Base-by-base conservation (phyloP, 2,329 filamentous ascomycete genomes). In the Myriangium duriaei region DNA sequence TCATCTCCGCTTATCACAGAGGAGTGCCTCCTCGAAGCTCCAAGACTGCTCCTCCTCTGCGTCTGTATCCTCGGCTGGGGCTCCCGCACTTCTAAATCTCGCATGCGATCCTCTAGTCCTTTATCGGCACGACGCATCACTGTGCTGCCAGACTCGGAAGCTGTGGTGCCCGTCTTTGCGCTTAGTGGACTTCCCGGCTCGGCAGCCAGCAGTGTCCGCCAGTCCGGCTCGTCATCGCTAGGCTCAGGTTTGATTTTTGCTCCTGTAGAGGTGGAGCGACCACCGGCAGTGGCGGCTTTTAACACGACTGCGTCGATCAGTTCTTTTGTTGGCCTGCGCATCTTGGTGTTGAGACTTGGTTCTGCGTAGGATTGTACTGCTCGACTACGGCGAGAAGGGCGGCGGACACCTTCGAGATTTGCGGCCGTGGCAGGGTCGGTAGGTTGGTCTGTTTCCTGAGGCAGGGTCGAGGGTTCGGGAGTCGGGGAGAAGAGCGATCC, bases 341-440 rank as follows among this genome's bases (percentile, higher is more conserved):
- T 68, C 47, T 69, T 69, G 11, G 57, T 60, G 32, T 56, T 55
- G 11, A 69, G 51, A 34, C 57, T 65, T 2, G 66, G 66, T 44
- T 68, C 65, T 10, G 65, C 64, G 42, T 68, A 68, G 49, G 61
- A 67, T 34, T 68, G 64, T 21, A 61, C 57, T 12, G 61, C 52
- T 15, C 65, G 56, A 11, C 63, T 63, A 42, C 66, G 57, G 39
- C 66, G 56, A 2, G 60, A 63, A 9, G 64, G 60, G 21, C 65
- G 52, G 14, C 49, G 55, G 12, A 50, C 51, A 26, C 53, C 52
- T 40, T 50, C 51, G 2, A 34, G 24, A n/a, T 37, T 37, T 3
- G 41, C 28, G 4, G 41, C 19, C 9, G 60, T 57, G 15, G 50
- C 46, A 17, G 53, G 49, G 32, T 64, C 57, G 21, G 7, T 7